A percentile compares a stretch with the other conserved stretches of the same genome.
Conservation (phyloP, 164 flowering plant species). For the Vitis labrusca region DNA sequence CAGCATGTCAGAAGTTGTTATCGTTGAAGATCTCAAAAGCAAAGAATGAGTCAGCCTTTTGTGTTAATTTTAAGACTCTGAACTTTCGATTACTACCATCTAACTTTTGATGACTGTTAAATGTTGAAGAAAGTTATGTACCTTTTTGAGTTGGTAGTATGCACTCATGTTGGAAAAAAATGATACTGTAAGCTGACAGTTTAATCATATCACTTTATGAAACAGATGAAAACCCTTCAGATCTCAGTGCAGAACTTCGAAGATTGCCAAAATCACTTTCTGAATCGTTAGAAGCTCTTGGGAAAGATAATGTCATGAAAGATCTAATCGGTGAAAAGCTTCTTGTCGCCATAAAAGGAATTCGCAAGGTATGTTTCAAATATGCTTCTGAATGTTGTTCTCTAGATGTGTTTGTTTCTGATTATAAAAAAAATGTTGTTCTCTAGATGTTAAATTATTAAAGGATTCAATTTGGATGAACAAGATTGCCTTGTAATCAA, state of each 20-base stretch:
- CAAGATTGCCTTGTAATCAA: neutral
- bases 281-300: constrained; percentile 78
- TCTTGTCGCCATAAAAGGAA: constrained; percentile 62
- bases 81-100: no score
- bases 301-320: constrained; percentile 50
- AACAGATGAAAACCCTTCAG: constrained; percentile 69
- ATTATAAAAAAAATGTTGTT: no score
- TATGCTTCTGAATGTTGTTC: neutral
- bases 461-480: neutral
- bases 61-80: no score
- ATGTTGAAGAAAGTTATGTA: no score
- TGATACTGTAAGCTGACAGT: neutral
- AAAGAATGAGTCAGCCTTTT: no score
- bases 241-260: constrained; percentile 33
- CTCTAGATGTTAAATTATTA: neutral
- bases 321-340: constrained; percentile 78
- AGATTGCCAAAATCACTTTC: constrained; percentile 73
- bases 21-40: no score
- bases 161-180: neutral
- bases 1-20: no score
- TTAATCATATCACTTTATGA: constrained; percentile 4
- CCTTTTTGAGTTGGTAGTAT: neutral
- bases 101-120: no score
- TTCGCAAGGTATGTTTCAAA: constrained; percentile 67
- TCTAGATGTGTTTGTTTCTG: no score